These are phyloP conservation scores for Prunus mira DNA, from an alignment of 306 rosid species.

Conservation along the genomic window DNA sequence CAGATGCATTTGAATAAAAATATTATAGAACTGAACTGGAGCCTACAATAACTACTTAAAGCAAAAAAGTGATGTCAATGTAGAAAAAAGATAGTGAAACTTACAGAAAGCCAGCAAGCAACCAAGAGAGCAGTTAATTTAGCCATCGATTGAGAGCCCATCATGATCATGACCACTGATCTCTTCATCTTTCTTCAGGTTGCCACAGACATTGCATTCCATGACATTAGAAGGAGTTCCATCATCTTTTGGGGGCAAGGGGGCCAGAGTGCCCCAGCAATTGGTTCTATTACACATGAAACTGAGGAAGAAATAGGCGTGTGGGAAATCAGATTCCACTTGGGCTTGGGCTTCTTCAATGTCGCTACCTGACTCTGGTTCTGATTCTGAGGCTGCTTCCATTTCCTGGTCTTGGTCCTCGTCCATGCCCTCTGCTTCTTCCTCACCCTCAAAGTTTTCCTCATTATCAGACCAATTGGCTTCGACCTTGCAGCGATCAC, in stretches of 20 bases:
- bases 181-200: conserved; percentile 36
- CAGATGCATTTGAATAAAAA: neutral
- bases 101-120: conserved; percentile 18
- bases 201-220: conserved; percentile 80
- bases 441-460: conserved; percentile 31
- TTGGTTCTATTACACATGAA: conserved; percentile 62
- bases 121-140: conserved; percentile 1
- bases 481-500: conserved; percentile 79
- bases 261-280: conserved; percentile 79
- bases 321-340: conserved; percentile 58
- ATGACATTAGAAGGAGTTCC: conserved; percentile 37
- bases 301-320: conserved; percentile 71
- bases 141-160: conserved; percentile 46
- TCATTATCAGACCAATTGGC: conserved; percentile 70
- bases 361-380: neutral
- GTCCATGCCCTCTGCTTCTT: conserved; percentile 39
- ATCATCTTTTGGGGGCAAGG: conserved; percentile 50
- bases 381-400: conserved; percentile 11
- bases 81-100: conserved; percentile 11
- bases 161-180: conserved; percentile 30
- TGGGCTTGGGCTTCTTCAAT: conserved; percentile 22
- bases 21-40: neutral
- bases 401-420: conserved; percentile 22
- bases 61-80: neutral
- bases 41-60: neutral